Base-by-base conservation (phyloP, 139 green algal species). In the Picochlorum sp. region DNA sequence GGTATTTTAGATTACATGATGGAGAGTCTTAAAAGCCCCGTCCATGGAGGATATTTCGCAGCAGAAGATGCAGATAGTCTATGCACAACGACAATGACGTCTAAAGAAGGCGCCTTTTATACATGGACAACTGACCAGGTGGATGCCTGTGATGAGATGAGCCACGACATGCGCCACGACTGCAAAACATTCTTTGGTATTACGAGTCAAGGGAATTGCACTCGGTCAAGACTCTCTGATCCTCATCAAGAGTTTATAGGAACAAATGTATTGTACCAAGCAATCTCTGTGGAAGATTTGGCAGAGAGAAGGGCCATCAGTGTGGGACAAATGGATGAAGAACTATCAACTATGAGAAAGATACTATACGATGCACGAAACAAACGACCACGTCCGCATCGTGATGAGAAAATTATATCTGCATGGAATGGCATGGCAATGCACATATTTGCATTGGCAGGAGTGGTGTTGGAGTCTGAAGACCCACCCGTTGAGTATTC, bases 341-440 rank as follows among this genome's bases (percentile, higher is more conserved):
- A 72, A 61, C 70, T 95, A 64, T 83, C 75, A 3, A 51, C 51
- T 2, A 75, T 67, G 45, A 58, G 84, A 26, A 28, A 84, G 70
- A 50, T 65, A 77, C 72, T 96, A 49, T 81, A 89, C 26, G 34
- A 38, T 0, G 62, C 49, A 26, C 56, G 89, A 4, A 61, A 60
- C 2, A 6, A 69, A 55, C 56, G 90, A 10, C 88, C 87, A 2
- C 69, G 78, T 18, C 90, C 90, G 0, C 68, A 84, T 24, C 68
- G 91, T 2, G 90, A 96, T 66, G 81, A 96, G 45, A 96, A 96
- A 88, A 57, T 96, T 20, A 88, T 96, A 58, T 71, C 89, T n/a
- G 84, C 88, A 2, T 96, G 90, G 89, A 95, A 96, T 67, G 89
- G 89, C 23, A 85, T 94, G 71, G 76, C 69, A 24, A 90, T 96